A percentile compares a stretch with the other conserved stretches of the same genome.
phyloP scores from a whole-genome alignment of 768 basidiomycete genomes.

The Lactarius trivialis region DNA sequence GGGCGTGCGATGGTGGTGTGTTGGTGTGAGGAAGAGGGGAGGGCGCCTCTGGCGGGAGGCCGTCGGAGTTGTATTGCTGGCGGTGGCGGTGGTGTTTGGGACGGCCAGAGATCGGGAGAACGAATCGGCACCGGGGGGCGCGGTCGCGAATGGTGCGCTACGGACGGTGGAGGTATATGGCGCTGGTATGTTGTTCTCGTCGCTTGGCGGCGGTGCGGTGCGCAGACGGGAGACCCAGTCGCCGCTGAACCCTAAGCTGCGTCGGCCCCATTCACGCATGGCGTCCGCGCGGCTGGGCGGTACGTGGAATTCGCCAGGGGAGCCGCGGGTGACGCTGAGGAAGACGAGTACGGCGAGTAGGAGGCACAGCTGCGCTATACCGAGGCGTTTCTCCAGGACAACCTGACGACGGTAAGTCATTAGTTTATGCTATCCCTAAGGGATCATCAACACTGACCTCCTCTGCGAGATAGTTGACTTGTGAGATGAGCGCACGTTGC shows the following conservation, averaged over 20 bases:
- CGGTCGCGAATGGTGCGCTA: constrained; percentile 9
- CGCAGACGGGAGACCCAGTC: constrained; percentile 42
- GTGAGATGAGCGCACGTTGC: constrained; percentile 57
- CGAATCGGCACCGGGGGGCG: too few species aligned
- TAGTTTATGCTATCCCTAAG: background rate
- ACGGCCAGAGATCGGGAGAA: too few species aligned
- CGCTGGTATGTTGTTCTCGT: background rate
- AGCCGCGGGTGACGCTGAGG: constrained; percentile 80
- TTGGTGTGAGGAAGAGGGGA: background rate
- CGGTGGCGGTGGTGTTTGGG: background rate
- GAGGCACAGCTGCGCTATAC: constrained; percentile 81
- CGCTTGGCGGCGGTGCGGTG: constrained; percentile 23
- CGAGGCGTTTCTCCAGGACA: constrained; percentile 80
- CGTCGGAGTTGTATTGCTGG: background rate
- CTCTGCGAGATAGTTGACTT: constrained; percentile 68
- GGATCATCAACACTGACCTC: constrained; percentile 46
- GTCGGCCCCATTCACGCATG: constrained; percentile 49
- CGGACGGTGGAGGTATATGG: background rate
- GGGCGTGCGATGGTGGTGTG: constrained; percentile 4
- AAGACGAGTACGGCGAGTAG: constrained; percentile 80
- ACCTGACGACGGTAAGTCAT: constrained; percentile 41
- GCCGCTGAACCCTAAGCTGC: constrained; percentile 50
- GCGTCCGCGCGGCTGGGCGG: constrained; percentile 25
- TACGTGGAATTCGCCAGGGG: constrained; percentile 31
- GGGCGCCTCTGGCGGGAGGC: background rate